Evolutionary conservation across 2,329 filamentous ascomycete species (phyloP).

Genomic region (Cytospora piceicola): DNA sequence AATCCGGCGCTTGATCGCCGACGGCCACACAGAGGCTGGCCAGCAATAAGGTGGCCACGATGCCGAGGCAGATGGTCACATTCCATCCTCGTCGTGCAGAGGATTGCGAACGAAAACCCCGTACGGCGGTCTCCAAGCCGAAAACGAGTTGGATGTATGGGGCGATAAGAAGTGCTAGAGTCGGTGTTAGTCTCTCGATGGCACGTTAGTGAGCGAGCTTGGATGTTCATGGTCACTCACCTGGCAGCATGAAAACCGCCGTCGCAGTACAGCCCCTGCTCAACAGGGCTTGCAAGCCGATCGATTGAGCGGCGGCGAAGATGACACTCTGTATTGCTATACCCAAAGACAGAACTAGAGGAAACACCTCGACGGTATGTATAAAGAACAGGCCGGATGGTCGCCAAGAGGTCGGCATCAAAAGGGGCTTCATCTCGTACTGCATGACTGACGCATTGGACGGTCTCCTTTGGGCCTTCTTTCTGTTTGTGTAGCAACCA

Average conservation of each 20-base stretch:
- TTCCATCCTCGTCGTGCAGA: slow-evolving; percentile 63
- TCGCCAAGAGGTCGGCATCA: slow-evolving; percentile 34
- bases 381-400: slow-evolving; percentile 49
- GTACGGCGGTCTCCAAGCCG: slow-evolving; percentile 61
- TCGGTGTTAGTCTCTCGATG: slow-evolving; percentile 34
- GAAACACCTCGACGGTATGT: slow-evolving; percentile 53
- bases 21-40: slow-evolving; percentile 63
- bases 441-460: slow-evolving; percentile 32
- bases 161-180: slow-evolving; percentile 65
- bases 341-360: slow-evolving; percentile 60
- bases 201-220: not conserved
- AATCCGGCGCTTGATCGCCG: slow-evolving; percentile 57
- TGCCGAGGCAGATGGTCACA: slow-evolving; percentile 58
- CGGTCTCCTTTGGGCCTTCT: slow-evolving; percentile 46
- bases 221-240: slow-evolving; percentile 43
- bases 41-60: slow-evolving; percentile 56
- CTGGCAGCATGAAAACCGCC: slow-evolving; percentile 63
- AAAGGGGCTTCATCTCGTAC: not conserved
- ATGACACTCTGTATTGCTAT: slow-evolving; percentile 62
- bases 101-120: slow-evolving; percentile 62
- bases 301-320: slow-evolving; percentile 61
- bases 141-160: slow-evolving; percentile 70
- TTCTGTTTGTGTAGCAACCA: slow-evolving; percentile 55
- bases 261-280: slow-evolving; percentile 56
- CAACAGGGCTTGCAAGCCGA: slow-evolving; percentile 56